Evolutionary conservation across 768 basidiomycete genomes (phyloP).

Genomic region (Trametes cubensis): DNA sequence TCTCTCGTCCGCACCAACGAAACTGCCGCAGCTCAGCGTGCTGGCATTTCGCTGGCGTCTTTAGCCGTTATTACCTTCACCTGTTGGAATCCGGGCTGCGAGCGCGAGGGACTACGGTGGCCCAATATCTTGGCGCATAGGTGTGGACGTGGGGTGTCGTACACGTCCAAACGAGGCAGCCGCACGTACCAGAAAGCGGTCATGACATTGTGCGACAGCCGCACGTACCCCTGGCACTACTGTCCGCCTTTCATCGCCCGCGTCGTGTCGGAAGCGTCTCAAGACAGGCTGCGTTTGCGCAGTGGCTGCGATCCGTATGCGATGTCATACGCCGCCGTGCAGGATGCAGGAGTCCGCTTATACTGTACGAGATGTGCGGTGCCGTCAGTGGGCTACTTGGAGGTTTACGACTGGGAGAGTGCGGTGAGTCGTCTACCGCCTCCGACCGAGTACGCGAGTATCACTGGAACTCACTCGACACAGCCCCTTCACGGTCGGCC

Average conservation of each 20-base stretch:
- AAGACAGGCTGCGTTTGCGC: background rate
- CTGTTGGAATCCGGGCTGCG: background rate
- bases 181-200: background rate
- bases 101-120: background rate
- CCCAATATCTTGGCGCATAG: background rate
- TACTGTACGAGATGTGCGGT: slow-evolving; percentile 2
- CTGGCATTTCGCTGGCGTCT: background rate
- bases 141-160: background rate
- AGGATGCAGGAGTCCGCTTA: background rate
- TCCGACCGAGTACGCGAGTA: background rate
- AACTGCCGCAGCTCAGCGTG: background rate
- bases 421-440: background rate
- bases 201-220: background rate
- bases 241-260: background rate
- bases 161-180: no score
- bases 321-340: background rate
- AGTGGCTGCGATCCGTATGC: background rate
- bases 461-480: background rate
- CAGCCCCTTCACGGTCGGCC: background rate
- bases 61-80: slow-evolving; percentile 1
- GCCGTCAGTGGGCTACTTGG: background rate
- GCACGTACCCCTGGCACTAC: background rate
- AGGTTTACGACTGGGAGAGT: slow-evolving; percentile 5
- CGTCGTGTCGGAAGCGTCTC: background rate
- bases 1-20: background rate